These are phyloP conservation scores for Brassica rapa DNA, from an alignment of 345 rosid species.

Conservation along the genomic window DNA sequence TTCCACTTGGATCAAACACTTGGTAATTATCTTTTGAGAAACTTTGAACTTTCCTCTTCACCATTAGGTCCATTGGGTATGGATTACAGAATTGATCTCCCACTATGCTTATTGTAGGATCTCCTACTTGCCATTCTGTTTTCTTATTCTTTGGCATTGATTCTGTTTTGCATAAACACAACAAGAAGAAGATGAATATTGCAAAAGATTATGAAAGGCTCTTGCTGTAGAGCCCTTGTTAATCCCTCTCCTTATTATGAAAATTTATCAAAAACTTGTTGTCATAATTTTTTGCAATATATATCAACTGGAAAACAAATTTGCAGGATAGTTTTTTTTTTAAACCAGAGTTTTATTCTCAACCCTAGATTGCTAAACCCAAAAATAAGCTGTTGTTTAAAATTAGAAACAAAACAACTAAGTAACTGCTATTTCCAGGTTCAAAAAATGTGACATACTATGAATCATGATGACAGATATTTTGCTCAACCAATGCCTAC, in stretches of 20 bases:
- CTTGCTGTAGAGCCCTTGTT: slow-evolving; percentile 28
- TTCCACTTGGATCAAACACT: slow-evolving; percentile 58
- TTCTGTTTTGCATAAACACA: not conserved
- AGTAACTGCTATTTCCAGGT: slow-evolving; percentile 18
- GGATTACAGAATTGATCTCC: slow-evolving; percentile 66
- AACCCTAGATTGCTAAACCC: slow-evolving; percentile 25
- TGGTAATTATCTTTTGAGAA: slow-evolving; percentile 49
- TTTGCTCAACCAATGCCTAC: too few relatives aligned
- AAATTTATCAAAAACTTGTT: slow-evolving; percentile 5
- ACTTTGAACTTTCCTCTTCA: slow-evolving; percentile 56
- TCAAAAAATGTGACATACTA: not conserved
- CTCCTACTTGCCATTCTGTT: slow-evolving; percentile 46
- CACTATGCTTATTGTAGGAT: slow-evolving; percentile 49
- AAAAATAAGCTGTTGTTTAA: slow-evolving; percentile 28
- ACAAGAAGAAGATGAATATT: not conserved
- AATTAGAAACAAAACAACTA: slow-evolving; percentile 29
- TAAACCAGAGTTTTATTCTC: slow-evolving; percentile 19
- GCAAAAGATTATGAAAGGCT: slow-evolving; percentile 32
- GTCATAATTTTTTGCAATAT: not conserved
- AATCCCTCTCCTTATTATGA: slow-evolving; percentile 15
- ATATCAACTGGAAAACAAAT: slow-evolving; percentile 19
- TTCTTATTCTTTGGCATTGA: slow-evolving; percentile 36
- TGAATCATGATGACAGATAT: too few relatives aligned
- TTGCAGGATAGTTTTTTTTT: not conserved
- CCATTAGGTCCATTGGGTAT: slow-evolving; percentile 54